phyloP scores from a whole-genome alignment of 1,139 yeast genomes.

The Suhomyces wounanorum region DNA sequence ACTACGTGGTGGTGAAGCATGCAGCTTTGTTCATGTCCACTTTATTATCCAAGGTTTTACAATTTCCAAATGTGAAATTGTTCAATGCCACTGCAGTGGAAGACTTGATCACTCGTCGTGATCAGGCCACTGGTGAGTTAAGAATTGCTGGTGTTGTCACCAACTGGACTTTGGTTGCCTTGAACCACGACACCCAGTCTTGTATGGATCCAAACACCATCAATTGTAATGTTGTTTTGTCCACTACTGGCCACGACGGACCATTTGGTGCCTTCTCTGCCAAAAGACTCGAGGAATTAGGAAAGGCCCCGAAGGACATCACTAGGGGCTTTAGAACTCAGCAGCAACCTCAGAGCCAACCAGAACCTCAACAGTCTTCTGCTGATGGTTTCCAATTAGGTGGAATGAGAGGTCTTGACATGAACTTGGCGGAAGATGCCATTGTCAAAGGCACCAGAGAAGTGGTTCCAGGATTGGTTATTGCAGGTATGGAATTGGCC shows the following conservation, averaged over 20 bases:
- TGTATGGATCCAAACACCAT: slow-evolving; percentile 87
- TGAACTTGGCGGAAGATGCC: slow-evolving; percentile 77
- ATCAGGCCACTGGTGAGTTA: slow-evolving; percentile 54
- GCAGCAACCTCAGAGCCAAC: slow-evolving; percentile 8
- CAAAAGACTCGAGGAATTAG: slow-evolving; percentile 41
- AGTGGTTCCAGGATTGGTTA: slow-evolving; percentile 69
- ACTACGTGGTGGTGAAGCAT: slow-evolving; percentile 77
- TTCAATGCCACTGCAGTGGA: slow-evolving; percentile 84
- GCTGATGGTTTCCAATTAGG: slow-evolving; percentile 53
- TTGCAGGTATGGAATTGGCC: slow-evolving; percentile 81
- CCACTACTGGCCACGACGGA: slow-evolving; percentile 83
- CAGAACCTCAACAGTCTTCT: slow-evolving; percentile 15
- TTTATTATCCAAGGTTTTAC: slow-evolving; percentile 65
- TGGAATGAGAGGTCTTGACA: slow-evolving; percentile 79
- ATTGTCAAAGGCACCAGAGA: slow-evolving; percentile 73
- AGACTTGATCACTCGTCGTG: slow-evolving; percentile 73
- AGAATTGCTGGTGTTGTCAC: slow-evolving; percentile 80
- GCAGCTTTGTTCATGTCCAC: slow-evolving; percentile 81
- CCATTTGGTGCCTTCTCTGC: slow-evolving; percentile 85
- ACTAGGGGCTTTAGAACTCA: slow-evolving; percentile 19
- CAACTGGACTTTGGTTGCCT: slow-evolving; percentile 77
- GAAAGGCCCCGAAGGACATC: slow-evolving; percentile 28
- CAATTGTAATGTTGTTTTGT: slow-evolving; percentile 68
- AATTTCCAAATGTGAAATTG: slow-evolving; percentile 72
- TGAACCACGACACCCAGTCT: slow-evolving; percentile 75